A percentile compares a stretch with the other conserved stretches of the same genome.
phyloP scores from a whole-genome alignment of 768 basidiomycete species.

The Mycena rebaudengoi region DNA sequence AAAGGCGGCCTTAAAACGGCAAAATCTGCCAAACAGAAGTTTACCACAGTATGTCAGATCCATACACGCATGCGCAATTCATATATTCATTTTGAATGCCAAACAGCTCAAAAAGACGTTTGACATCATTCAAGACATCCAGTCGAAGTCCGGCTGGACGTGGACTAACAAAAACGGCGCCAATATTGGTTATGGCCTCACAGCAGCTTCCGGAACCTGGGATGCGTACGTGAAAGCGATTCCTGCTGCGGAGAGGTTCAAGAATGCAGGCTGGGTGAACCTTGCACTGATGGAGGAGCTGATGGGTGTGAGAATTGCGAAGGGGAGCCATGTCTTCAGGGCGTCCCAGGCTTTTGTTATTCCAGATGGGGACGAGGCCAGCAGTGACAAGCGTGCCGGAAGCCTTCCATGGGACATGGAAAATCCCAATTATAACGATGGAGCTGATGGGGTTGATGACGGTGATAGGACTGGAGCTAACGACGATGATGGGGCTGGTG shows the following conservation, averaged over 20 bases:
- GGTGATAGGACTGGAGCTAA: background rate
- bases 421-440: too few species aligned
- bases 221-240: background rate
- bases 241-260: constrained; percentile 29
- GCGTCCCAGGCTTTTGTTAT: background rate
- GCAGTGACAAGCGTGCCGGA: too few species aligned
- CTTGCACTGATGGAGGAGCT: constrained; percentile 19
- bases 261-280: constrained; percentile 33
- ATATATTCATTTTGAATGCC: too few species aligned
- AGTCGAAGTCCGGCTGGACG: constrained; percentile 38
- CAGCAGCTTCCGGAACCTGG: constrained; percentile 21
- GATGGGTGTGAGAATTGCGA: constrained; percentile 20
- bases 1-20: too few species aligned
- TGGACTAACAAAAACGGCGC: constrained; percentile 32
- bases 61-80: too few species aligned
- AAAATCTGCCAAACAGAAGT: too few species aligned
- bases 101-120: too few species aligned
- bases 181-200: constrained; percentile 19
- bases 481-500: background rate
- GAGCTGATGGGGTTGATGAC: background rate
- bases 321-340: constrained; percentile 12
- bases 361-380: background rate
- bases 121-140: too few species aligned
- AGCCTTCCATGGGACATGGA: too few species aligned
- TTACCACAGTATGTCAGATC: too few species aligned